Evolutionary conservation across 768 basidiomycete species (phyloP), one percentile per base, ranked within the genome.

Genomic region (Tylopilus felleus): DNA sequence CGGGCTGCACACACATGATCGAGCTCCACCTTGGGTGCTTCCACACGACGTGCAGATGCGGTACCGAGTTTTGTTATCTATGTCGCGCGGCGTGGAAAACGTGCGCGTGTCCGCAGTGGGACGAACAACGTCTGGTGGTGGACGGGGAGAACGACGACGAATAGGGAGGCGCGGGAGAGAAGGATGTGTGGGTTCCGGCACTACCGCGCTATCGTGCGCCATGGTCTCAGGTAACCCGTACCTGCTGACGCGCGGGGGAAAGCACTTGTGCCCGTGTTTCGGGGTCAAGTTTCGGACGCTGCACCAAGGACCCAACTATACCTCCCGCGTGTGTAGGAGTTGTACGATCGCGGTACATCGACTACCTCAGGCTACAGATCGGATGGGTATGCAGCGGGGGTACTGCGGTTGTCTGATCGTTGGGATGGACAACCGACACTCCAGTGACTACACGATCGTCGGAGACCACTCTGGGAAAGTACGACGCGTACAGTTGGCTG

Each of bases 61-160:
- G 59, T 33, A 69, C 70, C 16, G 62, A 76, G 51, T 76, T 76
- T 49, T 77, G 76, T 60, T 77, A 76, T 40, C 57, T 83, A 73
- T 75, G 82, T 73, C 47, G 74, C 73, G 76, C 61, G 28, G 69
- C 51, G 4, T 90, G 87, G 87, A 87, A 86, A 70, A 74, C 69
- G 1, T 90, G 88, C 58, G 17, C 0, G 0, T 89, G 88, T 56
- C 74, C 76, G 0, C 82, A 85, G 52, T 89, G 86, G 85, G 84
- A 88, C 19, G 87, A 88, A 60, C 28, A 23, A 2, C 55, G 56
- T 13, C 41, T 70, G 16, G 19, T 77, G 29, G 71, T 2, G 4
- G 28, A 23, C 1, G 38, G 17, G 14, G 39, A 28, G 16, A 8
- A 2, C 0, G 44, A 39, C 10, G 51, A 39, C 6, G 51, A 46